phyloP scores from a whole-genome alignment of 495 filamentous ascomycete genomes.

The Echria macrotheca region DNA sequence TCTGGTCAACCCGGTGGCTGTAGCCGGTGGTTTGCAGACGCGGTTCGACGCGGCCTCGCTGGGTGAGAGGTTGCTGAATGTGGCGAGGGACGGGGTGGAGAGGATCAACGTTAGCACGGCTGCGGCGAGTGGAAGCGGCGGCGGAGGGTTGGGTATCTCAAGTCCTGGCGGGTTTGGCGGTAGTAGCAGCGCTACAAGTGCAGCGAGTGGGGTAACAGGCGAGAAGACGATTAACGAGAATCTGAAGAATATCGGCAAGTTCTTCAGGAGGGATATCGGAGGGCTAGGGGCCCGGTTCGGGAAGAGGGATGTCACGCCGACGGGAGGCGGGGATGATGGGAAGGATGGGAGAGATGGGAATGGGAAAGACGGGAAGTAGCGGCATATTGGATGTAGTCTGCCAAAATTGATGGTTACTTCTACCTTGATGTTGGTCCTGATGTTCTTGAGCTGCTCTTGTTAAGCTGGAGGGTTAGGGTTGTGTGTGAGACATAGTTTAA shows the following conservation, averaged over 20 bases:
- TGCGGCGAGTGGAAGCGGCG: conserved; percentile 45
- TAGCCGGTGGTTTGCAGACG: conserved; percentile 46
- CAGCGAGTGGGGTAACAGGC: conserved; percentile 57
- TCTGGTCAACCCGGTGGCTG: conserved; percentile 27
- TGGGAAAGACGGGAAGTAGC: too few relatives aligned
- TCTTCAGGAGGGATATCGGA: conserved; percentile 85
- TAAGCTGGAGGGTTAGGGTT: too few relatives aligned
- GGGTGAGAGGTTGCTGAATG: conserved; percentile 69
- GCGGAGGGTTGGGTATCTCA: conserved; percentile 39
- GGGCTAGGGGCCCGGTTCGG: conserved; percentile 71
- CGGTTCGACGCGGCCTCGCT: conserved; percentile 74
- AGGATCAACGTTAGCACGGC: conserved; percentile 43
- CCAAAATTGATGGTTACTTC: too few relatives aligned
- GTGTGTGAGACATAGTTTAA: too few relatives aligned
- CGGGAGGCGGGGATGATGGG: conserved; percentile 12
- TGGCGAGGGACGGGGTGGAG: conserved; percentile 86
- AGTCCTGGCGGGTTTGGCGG: conserved; percentile 1
- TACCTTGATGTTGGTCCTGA: too few relatives aligned
- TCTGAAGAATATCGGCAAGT: conserved; percentile 89
- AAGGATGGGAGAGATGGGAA: too few relatives aligned
- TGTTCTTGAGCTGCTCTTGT: too few relatives aligned
- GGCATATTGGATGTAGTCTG: too few relatives aligned
- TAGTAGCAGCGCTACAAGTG: conserved; percentile 41
- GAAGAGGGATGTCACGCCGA: conserved; percentile 40
- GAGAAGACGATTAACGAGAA: conserved; percentile 76